Evolutionary conservation across 352 stramenopile species (phyloP).

Genomic region (Pythium catenulatum): DNA sequence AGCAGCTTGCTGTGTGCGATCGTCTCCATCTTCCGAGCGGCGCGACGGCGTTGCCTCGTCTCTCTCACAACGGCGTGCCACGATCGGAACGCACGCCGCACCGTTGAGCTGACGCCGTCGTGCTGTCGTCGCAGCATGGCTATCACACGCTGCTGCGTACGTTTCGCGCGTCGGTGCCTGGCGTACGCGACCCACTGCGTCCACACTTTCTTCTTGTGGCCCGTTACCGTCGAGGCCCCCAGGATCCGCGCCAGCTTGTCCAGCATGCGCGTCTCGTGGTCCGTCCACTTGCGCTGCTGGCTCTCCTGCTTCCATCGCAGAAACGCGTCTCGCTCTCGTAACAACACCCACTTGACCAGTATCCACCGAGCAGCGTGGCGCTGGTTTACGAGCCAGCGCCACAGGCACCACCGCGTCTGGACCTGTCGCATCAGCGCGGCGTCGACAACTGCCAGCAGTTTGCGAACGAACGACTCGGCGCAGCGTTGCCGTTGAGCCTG

Average conservation of each 20-base stretch:
- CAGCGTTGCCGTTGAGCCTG: conserved; percentile 21
- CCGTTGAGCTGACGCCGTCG: not conserved
- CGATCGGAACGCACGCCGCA: not conserved
- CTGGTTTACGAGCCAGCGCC: not conserved
- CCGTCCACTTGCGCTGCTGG: not conserved
- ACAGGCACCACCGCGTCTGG: not conserved
- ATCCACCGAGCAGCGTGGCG: not conserved
- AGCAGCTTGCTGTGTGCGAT: not conserved
- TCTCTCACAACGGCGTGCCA: conserved; percentile 1
- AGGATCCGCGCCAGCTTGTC: conserved; percentile 8
- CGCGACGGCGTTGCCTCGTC: not conserved
- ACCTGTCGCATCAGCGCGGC: not conserved
- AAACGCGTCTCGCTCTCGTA: not conserved
- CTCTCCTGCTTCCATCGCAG: conserved; percentile 4
- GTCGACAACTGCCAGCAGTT: conserved; percentile 13
- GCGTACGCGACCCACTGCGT: not conserved
- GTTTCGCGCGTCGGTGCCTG: not conserved
- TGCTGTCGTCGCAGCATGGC: not conserved
- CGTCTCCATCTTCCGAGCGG: not conserved
- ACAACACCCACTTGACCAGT: not conserved
- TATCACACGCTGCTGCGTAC: not conserved
- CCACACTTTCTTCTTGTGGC: conserved; percentile 28
- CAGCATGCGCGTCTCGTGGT: not conserved
- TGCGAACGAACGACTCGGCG: conserved; percentile 19
- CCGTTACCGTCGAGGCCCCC: not conserved